Percentiles rank a stretch among this genome's conserved stretches.
Conservation (phyloP, 2,329 filamentous ascomycete species). For the Colletotrichum spinosum region DNA sequence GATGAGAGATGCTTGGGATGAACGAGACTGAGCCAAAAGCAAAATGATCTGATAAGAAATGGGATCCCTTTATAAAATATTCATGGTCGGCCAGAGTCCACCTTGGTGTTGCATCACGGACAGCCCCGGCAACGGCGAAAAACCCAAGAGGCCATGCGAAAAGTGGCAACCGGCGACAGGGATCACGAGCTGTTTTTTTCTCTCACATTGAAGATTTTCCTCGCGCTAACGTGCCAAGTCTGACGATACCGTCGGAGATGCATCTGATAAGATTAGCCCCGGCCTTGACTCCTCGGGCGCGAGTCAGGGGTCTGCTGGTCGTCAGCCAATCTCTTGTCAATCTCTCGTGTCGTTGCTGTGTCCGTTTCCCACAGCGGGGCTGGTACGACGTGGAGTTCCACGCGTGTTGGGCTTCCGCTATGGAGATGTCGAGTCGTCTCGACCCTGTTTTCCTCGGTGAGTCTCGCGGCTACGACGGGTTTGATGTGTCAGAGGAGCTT, state of each 20-base stretch:
- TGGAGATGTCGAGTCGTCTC: background rate
- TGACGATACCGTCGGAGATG: slow-evolving; percentile 14
- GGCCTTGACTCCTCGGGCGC: background rate
- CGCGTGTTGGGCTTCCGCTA: background rate
- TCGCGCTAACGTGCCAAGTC: slow-evolving; percentile 24
- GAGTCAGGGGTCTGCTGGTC: slow-evolving; percentile 27
- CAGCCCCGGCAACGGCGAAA: background rate
- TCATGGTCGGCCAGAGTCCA: no score
- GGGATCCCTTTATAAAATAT: no score
- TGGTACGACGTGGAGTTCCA: slow-evolving; percentile 27
- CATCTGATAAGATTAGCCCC: slow-evolving; percentile 36
- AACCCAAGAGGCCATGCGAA: background rate
- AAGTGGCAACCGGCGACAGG: slow-evolving; percentile 4
- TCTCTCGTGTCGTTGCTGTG: background rate
- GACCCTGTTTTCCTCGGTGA: slow-evolving; percentile 6
- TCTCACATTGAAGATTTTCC: slow-evolving; percentile 13
- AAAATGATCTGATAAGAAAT: no score
- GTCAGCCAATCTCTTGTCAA: slow-evolving; percentile 13
- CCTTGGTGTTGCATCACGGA: no score
- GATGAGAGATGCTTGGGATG: background rate
- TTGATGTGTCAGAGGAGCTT: slow-evolving; percentile 11
- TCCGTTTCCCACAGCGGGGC: slow-evolving; percentile 25
- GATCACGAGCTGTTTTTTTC: slow-evolving; percentile 13
- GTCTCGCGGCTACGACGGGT: slow-evolving; percentile 3
- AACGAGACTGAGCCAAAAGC: no score